Conservation (phyloP, 2,329 filamentous ascomycete genomes). For the Claviceps humidiphila region DNA sequence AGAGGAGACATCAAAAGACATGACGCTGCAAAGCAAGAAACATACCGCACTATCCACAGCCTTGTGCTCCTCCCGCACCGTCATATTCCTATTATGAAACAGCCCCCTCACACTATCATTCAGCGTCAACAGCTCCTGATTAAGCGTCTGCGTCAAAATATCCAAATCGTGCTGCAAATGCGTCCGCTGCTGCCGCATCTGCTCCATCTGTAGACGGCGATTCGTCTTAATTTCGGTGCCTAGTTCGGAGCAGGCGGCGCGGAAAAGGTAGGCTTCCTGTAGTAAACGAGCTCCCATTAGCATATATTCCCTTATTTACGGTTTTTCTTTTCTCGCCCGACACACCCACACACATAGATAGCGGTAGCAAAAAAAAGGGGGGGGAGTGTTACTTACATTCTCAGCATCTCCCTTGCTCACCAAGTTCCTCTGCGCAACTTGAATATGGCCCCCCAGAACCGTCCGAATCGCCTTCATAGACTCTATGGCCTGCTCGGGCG, state of each 20-base stretch:
- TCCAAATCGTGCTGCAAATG: slow-evolving; percentile 92
- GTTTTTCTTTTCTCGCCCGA: not conserved
- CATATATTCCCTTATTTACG: not conserved
- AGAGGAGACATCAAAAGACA: too few relatives aligned
- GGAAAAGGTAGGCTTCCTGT: slow-evolving; percentile 79
- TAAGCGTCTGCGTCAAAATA: slow-evolving; percentile 71
- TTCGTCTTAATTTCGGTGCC: slow-evolving; percentile 74
- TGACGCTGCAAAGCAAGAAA: slow-evolving; percentile 6
- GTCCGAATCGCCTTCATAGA: slow-evolving; percentile 85
- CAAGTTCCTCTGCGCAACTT: slow-evolving; percentile 64
- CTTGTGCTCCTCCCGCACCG: slow-evolving; percentile 76
- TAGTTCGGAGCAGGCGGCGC: slow-evolving; percentile 84
- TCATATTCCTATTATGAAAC: slow-evolving; percentile 94
- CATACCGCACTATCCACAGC: slow-evolving; percentile 65
- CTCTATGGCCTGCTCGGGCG: slow-evolving; percentile 60
- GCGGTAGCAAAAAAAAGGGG: too few relatives aligned
- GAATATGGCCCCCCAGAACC: slow-evolving; percentile 65
- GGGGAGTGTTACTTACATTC: slow-evolving; percentile 35
- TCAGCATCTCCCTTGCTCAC: slow-evolving; percentile 88
- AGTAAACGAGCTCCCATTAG: not conserved
- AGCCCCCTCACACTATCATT: slow-evolving; percentile 90
- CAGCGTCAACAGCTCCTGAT: slow-evolving; percentile 67
- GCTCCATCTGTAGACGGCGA: slow-evolving; percentile 63
- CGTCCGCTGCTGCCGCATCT: slow-evolving; percentile 68
- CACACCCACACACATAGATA: too few relatives aligned